phyloP scores from a whole-genome alignment of 2,329 filamentous ascomycete genomes.

The Diaporthe sp. region DNA sequence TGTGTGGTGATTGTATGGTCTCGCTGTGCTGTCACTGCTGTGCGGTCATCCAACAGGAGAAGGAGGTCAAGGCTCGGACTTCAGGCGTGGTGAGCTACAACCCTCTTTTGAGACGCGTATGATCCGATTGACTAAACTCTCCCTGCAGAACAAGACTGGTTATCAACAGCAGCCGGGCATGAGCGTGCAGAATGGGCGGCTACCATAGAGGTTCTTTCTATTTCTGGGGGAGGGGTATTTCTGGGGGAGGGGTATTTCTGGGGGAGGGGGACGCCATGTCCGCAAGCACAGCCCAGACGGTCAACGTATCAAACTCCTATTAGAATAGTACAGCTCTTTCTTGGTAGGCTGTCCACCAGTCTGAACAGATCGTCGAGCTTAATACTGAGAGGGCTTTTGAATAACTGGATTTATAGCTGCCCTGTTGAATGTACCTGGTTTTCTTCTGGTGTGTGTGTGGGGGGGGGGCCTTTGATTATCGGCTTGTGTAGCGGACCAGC shows the following conservation, averaged over 20 bases:
- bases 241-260: too few species aligned
- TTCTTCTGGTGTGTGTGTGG: not conserved
- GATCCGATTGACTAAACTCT: not conserved
- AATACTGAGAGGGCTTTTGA: too few species aligned
- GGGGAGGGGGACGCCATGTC: too few species aligned
- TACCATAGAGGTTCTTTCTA: not conserved
- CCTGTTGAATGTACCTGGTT: not conserved
- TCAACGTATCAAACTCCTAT: too few species aligned
- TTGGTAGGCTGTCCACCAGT: too few species aligned
- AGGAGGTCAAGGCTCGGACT: constrained; percentile 27
- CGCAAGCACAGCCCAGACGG: too few species aligned
- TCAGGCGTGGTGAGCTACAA: constrained; percentile 19
- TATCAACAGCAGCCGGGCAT: constrained; percentile 27
- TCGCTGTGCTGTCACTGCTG: constrained; percentile 38
- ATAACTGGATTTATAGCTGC: not conserved
- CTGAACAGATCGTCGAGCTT: too few species aligned
- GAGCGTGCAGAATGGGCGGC: not conserved
- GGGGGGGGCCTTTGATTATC: too few species aligned
- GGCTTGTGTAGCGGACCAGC: too few species aligned
- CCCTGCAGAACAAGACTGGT: not conserved
- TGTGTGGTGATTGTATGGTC: constrained; percentile 33
- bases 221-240: too few species aligned
- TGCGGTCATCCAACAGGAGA: constrained; percentile 37
- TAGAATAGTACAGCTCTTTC: too few species aligned
- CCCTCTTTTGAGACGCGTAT: not conserved